Evolutionary conservation across 1,284 basidiomycete species (phyloP).

Genomic region (Neonothopanus nambi): DNA sequence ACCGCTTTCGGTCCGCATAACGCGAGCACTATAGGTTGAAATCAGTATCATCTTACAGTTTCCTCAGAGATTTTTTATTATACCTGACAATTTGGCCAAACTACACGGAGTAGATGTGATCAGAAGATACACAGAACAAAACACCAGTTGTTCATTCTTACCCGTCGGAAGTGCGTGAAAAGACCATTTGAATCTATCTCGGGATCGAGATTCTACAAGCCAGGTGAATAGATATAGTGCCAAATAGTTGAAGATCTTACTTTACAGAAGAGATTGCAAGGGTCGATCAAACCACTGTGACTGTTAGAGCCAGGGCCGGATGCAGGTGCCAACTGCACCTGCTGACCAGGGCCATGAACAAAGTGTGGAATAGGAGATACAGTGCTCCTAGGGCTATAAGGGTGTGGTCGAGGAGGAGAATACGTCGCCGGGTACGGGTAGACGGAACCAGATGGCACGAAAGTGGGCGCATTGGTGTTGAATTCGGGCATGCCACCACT

Average conservation of each 20-base stretch:
- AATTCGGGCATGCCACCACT: conserved; percentile 58
- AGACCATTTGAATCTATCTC: conserved; percentile 83
- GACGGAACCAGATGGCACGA: conserved; percentile 63
- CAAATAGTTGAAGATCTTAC: conserved; percentile 35
- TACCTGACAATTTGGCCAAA: conserved; percentile 87
- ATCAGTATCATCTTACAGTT: not conserved
- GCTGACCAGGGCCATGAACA: conserved; percentile 86
- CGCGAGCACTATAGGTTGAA: conserved; percentile 67
- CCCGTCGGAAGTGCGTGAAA: conserved; percentile 70
- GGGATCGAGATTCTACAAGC: conserved; percentile 75
- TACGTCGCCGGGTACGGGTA: conserved; percentile 39
- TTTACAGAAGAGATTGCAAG: conserved; percentile 90
- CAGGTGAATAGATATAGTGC: not conserved
- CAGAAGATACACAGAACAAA: conserved; percentile 17
- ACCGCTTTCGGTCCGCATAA: conserved; percentile 88
- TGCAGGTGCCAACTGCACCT: conserved; percentile 79
- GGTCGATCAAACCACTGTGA: conserved; percentile 86
- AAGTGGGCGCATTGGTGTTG: conserved; percentile 69
- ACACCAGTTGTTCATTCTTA: not conserved
- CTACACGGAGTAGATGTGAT: conserved; percentile 34
- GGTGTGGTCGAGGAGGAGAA: conserved; percentile 54
- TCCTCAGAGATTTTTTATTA: conserved; percentile 12
- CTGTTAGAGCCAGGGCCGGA: conserved; percentile 73
- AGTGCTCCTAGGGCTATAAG: conserved; percentile 19
- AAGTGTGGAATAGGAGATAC: conserved; percentile 39